Conservation (phyloP, 2,329 filamentous ascomycete genomes). For the Fusarium verrucosum region DNA sequence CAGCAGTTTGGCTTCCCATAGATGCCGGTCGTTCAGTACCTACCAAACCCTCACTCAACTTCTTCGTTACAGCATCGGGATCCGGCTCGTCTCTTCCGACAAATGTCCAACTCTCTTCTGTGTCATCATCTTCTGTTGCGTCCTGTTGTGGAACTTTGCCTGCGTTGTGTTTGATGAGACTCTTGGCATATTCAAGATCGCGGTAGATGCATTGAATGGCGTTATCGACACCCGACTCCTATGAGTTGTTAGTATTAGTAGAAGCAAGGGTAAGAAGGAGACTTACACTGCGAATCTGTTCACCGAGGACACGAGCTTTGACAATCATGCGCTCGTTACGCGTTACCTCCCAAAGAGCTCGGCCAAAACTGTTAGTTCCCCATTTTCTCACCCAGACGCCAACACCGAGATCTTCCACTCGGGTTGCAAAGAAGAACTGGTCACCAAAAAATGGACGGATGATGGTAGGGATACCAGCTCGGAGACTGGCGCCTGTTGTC, state of each 20-base stretch:
- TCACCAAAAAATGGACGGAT: conserved; percentile 98
- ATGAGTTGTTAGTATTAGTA: conserved; percentile 42
- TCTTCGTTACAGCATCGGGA: conserved; percentile 54
- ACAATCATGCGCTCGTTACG: conserved; percentile 90
- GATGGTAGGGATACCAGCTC: conserved; percentile 91
- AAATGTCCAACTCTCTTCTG: conserved; percentile 91
- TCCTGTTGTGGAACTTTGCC: conserved; percentile 58
- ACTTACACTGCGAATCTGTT: conserved; percentile 85
- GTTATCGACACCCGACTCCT: conserved; percentile 90
- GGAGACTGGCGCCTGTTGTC: conserved; percentile 90
- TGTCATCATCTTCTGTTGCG: conserved; percentile 62
- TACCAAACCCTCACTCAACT: conserved; percentile 50
- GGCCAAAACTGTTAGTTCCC: conserved; percentile 84
- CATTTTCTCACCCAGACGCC: conserved; percentile 89
- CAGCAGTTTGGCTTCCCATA: conserved; percentile 36
- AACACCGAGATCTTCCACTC: conserved; percentile 92
- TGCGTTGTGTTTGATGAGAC: conserved; percentile 75
- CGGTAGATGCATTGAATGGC: conserved; percentile 95
- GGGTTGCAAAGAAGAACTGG: conserved; percentile 92
- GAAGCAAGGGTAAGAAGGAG: accelerated
- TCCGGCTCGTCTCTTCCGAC: conserved; percentile 68
- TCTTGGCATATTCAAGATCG: conserved; percentile 91
- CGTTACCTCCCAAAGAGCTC: conserved; percentile 90
- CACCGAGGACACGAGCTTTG: conserved; percentile 83
- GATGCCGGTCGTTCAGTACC: conserved; percentile 36